These are phyloP conservation scores for Pseudofabraea citricarpa DNA, from an alignment of 2,329 filamentous ascomycete genomes.

Conservation along the genomic window DNA sequence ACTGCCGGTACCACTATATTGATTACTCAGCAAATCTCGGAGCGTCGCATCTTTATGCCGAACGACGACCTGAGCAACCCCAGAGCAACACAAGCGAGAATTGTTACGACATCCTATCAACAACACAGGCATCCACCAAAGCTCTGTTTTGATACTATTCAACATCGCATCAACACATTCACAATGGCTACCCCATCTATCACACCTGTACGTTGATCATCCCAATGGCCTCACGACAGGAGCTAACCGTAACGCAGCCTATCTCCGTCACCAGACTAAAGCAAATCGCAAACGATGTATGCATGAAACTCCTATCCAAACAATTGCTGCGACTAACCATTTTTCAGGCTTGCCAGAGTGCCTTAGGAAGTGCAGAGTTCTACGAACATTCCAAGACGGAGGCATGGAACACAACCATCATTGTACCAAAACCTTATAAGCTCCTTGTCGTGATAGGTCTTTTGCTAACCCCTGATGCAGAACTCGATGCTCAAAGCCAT, in stretches of 20 bases:
- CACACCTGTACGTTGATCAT: conserved; percentile 23
- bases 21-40: too few species aligned
- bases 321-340: conserved; percentile 12
- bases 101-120: too few species aligned
- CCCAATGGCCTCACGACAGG: too few species aligned
- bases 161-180: conserved; percentile 1
- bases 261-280: conserved; percentile 71
- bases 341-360: conserved; percentile 72
- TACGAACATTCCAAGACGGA: conserved; percentile 87
- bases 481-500: conserved; percentile 73
- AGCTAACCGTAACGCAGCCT: too few species aligned
- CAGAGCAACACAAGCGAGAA: too few species aligned
- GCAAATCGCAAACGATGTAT: conserved; percentile 80
- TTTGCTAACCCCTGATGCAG: conserved; percentile 35
- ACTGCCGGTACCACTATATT: too few species aligned
- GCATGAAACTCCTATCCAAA: conserved; percentile 6
- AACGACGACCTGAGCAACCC: too few species aligned
- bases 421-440: conserved; percentile 54
- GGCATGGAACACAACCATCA: conserved; percentile 88
- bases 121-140: neutral
- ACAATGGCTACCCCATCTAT: conserved; percentile 22
- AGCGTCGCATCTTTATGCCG: too few species aligned
- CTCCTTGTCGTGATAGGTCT: neutral
- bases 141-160: neutral
- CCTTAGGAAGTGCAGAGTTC: conserved; percentile 67